Percentiles rank a stretch among this genome's conserved stretches.
Conservation (phyloP, 768 basidiomycete species). For the Collybia sordida region DNA sequence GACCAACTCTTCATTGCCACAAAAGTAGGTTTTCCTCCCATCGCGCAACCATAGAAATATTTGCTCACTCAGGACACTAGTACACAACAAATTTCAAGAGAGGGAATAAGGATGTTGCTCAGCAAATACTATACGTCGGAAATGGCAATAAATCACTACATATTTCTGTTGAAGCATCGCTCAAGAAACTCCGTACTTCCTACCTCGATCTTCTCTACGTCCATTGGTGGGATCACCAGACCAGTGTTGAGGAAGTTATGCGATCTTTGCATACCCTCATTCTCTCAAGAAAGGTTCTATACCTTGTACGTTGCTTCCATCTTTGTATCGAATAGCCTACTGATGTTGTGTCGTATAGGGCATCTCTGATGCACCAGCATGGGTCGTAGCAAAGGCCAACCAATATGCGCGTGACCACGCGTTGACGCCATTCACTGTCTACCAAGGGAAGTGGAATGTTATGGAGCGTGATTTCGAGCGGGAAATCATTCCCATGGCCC, state of each 20-base stretch:
- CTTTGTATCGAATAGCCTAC: too few relatives aligned
- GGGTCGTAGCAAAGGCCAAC: slow-evolving; percentile 49
- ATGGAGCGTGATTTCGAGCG: slow-evolving; percentile 49
- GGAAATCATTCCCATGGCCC: slow-evolving; percentile 50
- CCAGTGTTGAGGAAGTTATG: slow-evolving; percentile 58
- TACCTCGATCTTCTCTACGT: slow-evolving; percentile 45
- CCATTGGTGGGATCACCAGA: slow-evolving; percentile 51
- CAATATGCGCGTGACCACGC: slow-evolving; percentile 49
- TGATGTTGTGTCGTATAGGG: slow-evolving; percentile 23
- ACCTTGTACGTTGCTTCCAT: slow-evolving; percentile 24
- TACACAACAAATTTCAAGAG: slow-evolving; percentile 17
- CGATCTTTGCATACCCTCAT: slow-evolving; percentile 51
- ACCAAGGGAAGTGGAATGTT: slow-evolving; percentile 48
- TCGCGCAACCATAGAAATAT: too few relatives aligned
- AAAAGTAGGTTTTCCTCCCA: slow-evolving; percentile 21
- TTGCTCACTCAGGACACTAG: not conserved
- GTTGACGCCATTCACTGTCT: slow-evolving; percentile 51
- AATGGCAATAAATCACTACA: slow-evolving; percentile 43
- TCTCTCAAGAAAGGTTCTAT: slow-evolving; percentile 47
- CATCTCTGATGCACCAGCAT: slow-evolving; percentile 43
- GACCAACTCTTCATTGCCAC: slow-evolving; percentile 46
- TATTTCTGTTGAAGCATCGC: slow-evolving; percentile 33
- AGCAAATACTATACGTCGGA: slow-evolving; percentile 25
- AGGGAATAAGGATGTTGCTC: slow-evolving; percentile 6
- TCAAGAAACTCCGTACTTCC: slow-evolving; percentile 40